Evolutionary conservation across 2,329 filamentous ascomycete genomes (phyloP).

Genomic region (Penicillium expansum): DNA sequence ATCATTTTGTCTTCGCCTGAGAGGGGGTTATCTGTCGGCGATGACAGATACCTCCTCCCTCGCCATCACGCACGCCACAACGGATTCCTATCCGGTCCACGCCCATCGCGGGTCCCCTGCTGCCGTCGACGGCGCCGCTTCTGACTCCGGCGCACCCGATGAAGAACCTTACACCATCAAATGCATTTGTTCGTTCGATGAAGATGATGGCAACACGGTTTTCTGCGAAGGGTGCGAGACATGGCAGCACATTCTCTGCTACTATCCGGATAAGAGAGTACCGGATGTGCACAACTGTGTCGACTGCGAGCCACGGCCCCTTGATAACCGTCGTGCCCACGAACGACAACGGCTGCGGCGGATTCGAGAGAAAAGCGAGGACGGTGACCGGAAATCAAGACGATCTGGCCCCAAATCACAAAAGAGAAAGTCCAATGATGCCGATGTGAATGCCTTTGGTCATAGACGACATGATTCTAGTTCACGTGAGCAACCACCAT

Average conservation of each 20-base stretch:
- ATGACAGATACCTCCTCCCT: constrained; percentile 55
- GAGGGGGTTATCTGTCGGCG: constrained; percentile 52
- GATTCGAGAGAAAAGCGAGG: constrained; percentile 58
- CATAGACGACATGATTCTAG: constrained; percentile 58
- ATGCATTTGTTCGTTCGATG: constrained; percentile 90
- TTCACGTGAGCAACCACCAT: constrained; percentile 52
- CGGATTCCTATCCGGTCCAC: constrained; percentile 48
- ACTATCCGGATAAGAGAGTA: constrained; percentile 76
- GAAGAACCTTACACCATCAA: constrained; percentile 78
- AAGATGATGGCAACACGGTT: constrained; percentile 97
- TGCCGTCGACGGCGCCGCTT: constrained; percentile 42
- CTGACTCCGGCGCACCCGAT: constrained; percentile 42
- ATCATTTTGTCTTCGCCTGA: constrained; percentile 30
- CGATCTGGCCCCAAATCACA: constrained; percentile 74
- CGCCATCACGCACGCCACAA: constrained; percentile 49
- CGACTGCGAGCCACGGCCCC: constrained; percentile 75
- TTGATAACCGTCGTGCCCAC: constrained; percentile 72
- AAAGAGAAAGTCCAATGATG: constrained; percentile 82
- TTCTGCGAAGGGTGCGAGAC: constrained; percentile 94
- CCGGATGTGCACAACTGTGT: constrained; percentile 80
- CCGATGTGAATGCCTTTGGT: constrained; percentile 50
- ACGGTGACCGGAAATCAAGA: constrained; percentile 69
- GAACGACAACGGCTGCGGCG: constrained; percentile 66
- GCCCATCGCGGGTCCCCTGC: constrained; percentile 43
- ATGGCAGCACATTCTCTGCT: constrained; percentile 98